Evolutionary conservation across 768 basidiomycete species (phyloP), one percentile per base, ranked within the genome.

Genomic region (Tricholomella constricta): DNA sequence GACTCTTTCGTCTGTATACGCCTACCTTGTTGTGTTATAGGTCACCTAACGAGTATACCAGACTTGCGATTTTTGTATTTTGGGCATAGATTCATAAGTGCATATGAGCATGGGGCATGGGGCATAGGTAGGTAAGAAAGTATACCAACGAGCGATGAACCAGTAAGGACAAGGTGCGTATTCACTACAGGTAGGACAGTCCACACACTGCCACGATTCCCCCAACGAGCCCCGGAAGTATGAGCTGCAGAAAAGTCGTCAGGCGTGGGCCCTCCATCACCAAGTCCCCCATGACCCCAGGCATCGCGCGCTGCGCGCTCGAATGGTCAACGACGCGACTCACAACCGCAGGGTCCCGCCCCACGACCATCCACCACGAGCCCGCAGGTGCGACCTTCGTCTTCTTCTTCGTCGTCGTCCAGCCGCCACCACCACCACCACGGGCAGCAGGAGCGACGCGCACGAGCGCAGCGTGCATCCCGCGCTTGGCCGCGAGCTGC

Each of bases 301-400:
- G 64, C 57, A 64, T 56, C 44, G 51, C 46, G 43, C 51, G 42
- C 23, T 69, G 65, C 23, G 31, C 31, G 14, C 31, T 32, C 9
- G 65, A 57, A 34, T 63, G 35, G 34, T 63, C 64, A 3, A 68
- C 34, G 29, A 71, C 25, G 20, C 69, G 58, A 32, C 62, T 45
- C 34, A 74, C 73, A 22, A 61, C 59, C 8, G 47, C 54, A 26
- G 53, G 53, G 48, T 67, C 62, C 49, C 60, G 59, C 12, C 71
- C 70, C 49, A 72, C 47, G 29, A 72, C 63, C 48, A 74, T 45
- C 68, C 68, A 70, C 66, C 68, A 70, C 29, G 71, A 69, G 32
- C 54, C 40, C 22, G 63, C 62, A 46, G 56, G 58, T 44, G 49
- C 36, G 53, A 61, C 48, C 23, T 61, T 54, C 22, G 47, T 43